Percentiles rank a stretch among this genome's conserved stretches.
Evolutionary conservation across 305 asterid genomes (phyloP).

Genomic region (Fraxinus sp.): DNA sequence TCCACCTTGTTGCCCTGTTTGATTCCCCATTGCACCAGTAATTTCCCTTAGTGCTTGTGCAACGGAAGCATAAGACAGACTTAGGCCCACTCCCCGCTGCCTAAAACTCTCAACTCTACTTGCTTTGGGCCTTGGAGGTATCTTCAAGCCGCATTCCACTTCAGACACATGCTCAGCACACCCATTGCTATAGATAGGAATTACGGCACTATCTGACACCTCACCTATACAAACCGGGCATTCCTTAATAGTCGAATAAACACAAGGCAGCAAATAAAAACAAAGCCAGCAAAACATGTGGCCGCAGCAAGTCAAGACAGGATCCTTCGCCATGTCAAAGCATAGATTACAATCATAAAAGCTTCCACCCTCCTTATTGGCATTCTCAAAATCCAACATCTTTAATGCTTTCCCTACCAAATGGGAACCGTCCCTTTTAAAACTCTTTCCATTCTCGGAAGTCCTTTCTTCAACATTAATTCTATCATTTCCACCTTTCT

Average conservation of each 20-base stretch:
- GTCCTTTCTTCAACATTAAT: slow-evolving; percentile 28
- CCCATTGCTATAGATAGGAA: slow-evolving; percentile 81
- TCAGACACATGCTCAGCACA: slow-evolving; percentile 37
- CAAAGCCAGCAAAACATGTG: slow-evolving; percentile 93
- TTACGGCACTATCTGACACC: slow-evolving; percentile 56
- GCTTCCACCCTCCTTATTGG: slow-evolving; percentile 53
- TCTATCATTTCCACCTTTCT: slow-evolving; percentile 28
- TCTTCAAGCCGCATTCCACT: slow-evolving; percentile 45
- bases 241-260: slow-evolving; percentile 66
- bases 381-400: slow-evolving; percentile 44
- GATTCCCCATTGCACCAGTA: slow-evolving; percentile 51
- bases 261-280: slow-evolving; percentile 64
- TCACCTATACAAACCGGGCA: slow-evolving; percentile 91
- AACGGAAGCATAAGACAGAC: slow-evolving; percentile 69
- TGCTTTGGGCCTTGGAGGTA: slow-evolving; percentile 89
- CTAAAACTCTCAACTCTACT: slow-evolving; percentile 71
- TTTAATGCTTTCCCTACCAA: slow-evolving; percentile 75
- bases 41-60: slow-evolving; percentile 80
- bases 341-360: slow-evolving; percentile 80
- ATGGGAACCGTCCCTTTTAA: slow-evolving; percentile 65
- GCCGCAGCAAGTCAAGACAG: slow-evolving; percentile 81
- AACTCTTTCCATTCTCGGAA: slow-evolving; percentile 45
- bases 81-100: slow-evolving; percentile 59
- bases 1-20: slow-evolving; percentile 28
- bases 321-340: slow-evolving; percentile 64